Conservation (phyloP, 257 asterid species). For the Prunella vulgaris region DNA sequence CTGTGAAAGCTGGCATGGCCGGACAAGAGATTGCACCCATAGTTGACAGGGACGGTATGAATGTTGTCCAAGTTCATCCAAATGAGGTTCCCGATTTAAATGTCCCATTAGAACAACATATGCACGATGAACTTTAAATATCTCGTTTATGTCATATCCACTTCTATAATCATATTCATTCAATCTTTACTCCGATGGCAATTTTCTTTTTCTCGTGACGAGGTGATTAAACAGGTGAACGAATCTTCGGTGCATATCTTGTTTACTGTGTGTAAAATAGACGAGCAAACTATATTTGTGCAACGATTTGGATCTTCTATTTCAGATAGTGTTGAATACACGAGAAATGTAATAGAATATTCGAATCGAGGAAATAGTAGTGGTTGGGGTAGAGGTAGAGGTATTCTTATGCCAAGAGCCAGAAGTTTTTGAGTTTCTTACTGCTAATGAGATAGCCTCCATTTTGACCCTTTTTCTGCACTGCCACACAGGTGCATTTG, state of each 20-base stretch:
- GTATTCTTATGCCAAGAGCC: constrained; percentile 54
- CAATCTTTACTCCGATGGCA: background rate
- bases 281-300: background rate
- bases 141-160: no score
- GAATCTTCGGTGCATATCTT: background rate
- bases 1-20: constrained; percentile 70
- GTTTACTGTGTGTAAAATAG: background rate
- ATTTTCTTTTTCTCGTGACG: background rate
- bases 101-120: constrained; percentile 47
- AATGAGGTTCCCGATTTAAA: constrained; percentile 38
- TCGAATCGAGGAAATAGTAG: background rate
- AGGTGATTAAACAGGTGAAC: background rate
- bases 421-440: constrained; percentile 63
- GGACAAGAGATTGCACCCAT: constrained; percentile 40
- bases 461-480: constrained; percentile 66
- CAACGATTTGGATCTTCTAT: background rate
- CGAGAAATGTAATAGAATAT: background rate
- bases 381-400: background rate
- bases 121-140: constrained; percentile 82
- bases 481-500: constrained; percentile 76
- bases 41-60: constrained; percentile 33
- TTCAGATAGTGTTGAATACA: background rate
- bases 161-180: constrained; percentile 8
- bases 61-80: constrained; percentile 40
- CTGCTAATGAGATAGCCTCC: constrained; percentile 69